phyloP scores from a whole-genome alignment of 371 early-diverging fungal species.

The Mucor velutinosus region DNA sequence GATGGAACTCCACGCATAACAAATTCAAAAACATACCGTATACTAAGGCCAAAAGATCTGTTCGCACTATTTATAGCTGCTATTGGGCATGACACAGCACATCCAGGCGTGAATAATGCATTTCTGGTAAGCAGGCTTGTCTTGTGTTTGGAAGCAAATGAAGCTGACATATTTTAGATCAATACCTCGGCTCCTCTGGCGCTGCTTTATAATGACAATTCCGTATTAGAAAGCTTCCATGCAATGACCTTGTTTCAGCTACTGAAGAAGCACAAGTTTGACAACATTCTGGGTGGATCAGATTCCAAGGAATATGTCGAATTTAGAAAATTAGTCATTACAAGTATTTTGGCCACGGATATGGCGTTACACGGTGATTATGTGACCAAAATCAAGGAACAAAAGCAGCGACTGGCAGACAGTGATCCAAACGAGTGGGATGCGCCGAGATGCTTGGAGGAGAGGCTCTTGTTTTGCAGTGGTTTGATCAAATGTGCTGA shows the following conservation, averaged over 20 bases:
- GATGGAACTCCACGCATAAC: constrained; percentile 6
- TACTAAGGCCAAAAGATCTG: constrained; percentile 63
- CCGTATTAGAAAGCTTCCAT: constrained; percentile 93
- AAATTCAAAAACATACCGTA: constrained; percentile 7
- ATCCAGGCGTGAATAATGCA: constrained; percentile 82
- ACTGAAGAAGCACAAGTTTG: constrained; percentile 69
- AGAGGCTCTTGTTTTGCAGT: constrained; percentile 59
- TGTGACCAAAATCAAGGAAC: constrained; percentile 68
- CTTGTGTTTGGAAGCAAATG: neutral
- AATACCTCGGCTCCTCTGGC: constrained; percentile 73
- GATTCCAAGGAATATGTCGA: constrained; percentile 42
- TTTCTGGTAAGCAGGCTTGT: constrained; percentile 54
- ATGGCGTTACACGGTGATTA: constrained; percentile 80
- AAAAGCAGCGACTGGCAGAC: constrained; percentile 45
- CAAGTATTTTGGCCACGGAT: constrained; percentile 80
- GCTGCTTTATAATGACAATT: constrained; percentile 87
- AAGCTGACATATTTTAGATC: neutral
- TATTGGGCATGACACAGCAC: constrained; percentile 84
- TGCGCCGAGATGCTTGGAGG: constrained; percentile 35
- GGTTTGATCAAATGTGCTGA: constrained; percentile 86
- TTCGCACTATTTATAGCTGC: constrained; percentile 76
- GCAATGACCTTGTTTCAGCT: constrained; percentile 82
- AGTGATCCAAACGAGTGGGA: constrained; percentile 14
- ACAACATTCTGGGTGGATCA: constrained; percentile 29
- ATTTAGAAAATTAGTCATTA: constrained; percentile 69